A percentile compares a stretch with the other conserved stretches of the same genome.
Evolutionary conservation across 345 rosid genomes (phyloP).

Genomic region (Cardamine resedifolia): DNA sequence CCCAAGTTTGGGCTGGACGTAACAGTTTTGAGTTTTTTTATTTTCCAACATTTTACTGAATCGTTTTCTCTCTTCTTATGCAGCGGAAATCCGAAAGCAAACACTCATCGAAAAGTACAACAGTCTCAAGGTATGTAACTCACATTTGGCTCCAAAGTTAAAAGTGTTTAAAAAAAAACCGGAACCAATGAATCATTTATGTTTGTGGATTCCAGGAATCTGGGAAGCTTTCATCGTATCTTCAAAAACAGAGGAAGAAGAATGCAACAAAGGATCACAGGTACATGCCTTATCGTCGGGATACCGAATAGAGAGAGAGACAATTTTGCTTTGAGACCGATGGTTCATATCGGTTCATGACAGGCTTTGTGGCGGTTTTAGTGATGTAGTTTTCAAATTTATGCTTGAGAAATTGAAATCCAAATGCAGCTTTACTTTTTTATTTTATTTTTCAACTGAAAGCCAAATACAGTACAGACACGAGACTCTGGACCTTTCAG

Average conservation of each 20-base stretch:
- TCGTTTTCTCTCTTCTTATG: constrained; percentile 27
- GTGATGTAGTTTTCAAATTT: constrained; percentile 1
- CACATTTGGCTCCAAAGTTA: not conserved
- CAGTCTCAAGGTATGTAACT: constrained; percentile 62
- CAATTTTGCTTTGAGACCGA: constrained; percentile 1
- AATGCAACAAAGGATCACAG: constrained; percentile 91
- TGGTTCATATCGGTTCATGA: not conserved
- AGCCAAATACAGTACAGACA: not conserved
- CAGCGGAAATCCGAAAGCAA: constrained; percentile 85
- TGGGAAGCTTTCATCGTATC: constrained; percentile 75
- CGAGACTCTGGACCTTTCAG: not conserved
- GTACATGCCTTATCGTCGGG: constrained; percentile 78
- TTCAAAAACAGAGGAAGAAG: constrained; percentile 83
- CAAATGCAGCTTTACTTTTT: not conserved
- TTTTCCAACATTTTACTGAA: constrained; percentile 21
- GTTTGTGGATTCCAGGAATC: constrained; percentile 47
- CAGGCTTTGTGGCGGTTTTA: not conserved
- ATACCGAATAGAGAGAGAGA: constrained; percentile 29
- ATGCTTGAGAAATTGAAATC: constrained; percentile 8
- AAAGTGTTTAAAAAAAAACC: constrained; percentile 14
- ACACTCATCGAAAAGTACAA: constrained; percentile 69
- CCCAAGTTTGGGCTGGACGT: not conserved
- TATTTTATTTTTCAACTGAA: not conserved
- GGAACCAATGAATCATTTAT: not conserved
- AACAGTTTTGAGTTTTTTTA: not conserved